Evolutionary conservation across 768 basidiomycete genomes (phyloP).

Genomic region (Gloeostereum incarnatum): DNA sequence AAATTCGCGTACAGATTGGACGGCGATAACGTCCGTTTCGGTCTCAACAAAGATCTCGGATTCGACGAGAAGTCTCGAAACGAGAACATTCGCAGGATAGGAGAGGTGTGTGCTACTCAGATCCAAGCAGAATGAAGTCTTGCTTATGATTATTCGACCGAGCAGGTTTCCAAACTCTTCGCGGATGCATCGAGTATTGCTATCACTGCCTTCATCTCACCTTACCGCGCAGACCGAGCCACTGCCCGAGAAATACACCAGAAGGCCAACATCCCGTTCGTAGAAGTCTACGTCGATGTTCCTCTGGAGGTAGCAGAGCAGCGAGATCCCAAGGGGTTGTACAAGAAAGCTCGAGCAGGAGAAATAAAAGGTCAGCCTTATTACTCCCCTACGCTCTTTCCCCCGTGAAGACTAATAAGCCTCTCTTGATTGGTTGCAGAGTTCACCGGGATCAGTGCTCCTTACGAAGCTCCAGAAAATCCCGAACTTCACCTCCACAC

Average conservation of each 20-base stretch:
- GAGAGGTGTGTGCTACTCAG: conserved; percentile 56
- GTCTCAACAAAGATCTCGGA: conserved; percentile 93
- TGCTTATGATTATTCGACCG: neutral
- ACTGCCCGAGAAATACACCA: conserved; percentile 79
- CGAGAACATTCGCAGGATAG: conserved; percentile 94
- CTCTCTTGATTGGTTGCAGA: conserved; percentile 37
- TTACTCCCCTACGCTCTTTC: neutral
- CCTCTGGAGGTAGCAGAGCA: conserved; percentile 81
- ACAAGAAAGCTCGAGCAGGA: conserved; percentile 92
- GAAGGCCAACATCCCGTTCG: conserved; percentile 62
- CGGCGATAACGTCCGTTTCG: conserved; percentile 93
- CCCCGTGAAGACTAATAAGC: neutral
- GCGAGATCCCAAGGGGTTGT: conserved; percentile 95
- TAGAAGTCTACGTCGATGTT: conserved; percentile 95
- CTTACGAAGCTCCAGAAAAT: conserved; percentile 80
- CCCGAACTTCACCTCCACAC: conserved; percentile 94
- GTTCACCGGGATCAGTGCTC: conserved; percentile 96
- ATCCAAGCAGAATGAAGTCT: conserved; percentile 5
- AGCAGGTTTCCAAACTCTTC: conserved; percentile 91
- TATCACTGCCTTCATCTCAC: conserved; percentile 97
- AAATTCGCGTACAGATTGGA: conserved; percentile 90
- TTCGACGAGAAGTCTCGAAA: conserved; percentile 88
- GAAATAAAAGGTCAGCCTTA: conserved; percentile 77
- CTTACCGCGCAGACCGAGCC: conserved; percentile 83
- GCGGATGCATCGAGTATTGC: conserved; percentile 80